These are phyloP conservation scores for Cavenderia fasciculata DNA, from an alignment of 78 protist species.

Conservation along the genomic window DNA sequence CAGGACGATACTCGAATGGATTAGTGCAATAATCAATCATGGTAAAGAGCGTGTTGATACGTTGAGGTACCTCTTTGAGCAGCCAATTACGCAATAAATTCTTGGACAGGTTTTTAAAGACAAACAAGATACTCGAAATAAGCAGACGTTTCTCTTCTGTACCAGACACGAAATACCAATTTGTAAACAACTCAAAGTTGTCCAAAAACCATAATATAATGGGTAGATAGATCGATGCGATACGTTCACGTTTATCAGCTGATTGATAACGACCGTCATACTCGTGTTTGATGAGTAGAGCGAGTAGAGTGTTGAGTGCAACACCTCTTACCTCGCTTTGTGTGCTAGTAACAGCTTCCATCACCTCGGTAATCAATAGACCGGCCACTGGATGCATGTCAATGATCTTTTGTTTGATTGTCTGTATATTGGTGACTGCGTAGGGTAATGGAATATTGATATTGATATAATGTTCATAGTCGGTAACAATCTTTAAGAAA, in stretches of 20 bases:
- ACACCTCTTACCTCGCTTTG: constrained; percentile 32
- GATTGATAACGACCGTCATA: constrained; percentile 63
- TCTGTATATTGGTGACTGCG: constrained; percentile 11
- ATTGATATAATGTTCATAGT: constrained; percentile 68
- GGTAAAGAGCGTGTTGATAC: constrained; percentile 27
- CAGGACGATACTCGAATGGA: constrained; percentile 43
- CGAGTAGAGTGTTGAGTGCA: constrained; percentile 10
- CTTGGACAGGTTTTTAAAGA: constrained; percentile 47
- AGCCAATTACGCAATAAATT: constrained; percentile 59
- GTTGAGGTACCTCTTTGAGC: constrained; percentile 53
- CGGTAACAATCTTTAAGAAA: constrained; percentile 36
- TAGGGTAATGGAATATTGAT: constrained; percentile 18
- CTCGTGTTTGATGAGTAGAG: constrained; percentile 55
- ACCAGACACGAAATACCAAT: constrained; percentile 1
- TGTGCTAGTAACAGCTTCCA: constrained; percentile 1
- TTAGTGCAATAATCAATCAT: neutral
- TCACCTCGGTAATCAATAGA: constrained; percentile 27
- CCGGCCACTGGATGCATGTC: constrained; percentile 59
- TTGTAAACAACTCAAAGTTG: constrained; percentile 13
- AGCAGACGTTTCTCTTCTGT: constrained; percentile 16
- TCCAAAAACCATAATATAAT: constrained; percentile 54
- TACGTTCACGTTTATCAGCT: constrained; percentile 15
- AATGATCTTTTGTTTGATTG: neutral
- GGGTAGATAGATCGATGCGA: constrained; percentile 58
- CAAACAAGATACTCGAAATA: constrained; percentile 14